Evolutionary conservation across 2,329 filamentous ascomycete species (phyloP), one percentile per base, ranked within the genome.

Genomic region (Colletotrichum gloeosporioides): DNA sequence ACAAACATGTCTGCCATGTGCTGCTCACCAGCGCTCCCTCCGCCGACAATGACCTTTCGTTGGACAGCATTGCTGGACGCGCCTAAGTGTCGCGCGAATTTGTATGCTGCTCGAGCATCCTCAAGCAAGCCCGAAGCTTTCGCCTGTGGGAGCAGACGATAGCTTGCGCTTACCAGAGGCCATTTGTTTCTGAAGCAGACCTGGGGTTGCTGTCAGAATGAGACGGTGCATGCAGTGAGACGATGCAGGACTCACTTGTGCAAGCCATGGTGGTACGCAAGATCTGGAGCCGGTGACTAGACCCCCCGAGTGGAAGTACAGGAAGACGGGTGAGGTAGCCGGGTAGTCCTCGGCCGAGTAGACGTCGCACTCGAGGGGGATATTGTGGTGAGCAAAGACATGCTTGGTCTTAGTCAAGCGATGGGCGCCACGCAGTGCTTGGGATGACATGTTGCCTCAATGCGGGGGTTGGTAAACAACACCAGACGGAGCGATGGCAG

Each of bases 281-380:
- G 79, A 80, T 12, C 82, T 80, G 15, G 80, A 80, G 67, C 83
- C 84, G n/a, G 79, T 80, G 15, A 82, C 79, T 8, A 85, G 80
- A 1, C 83, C 84, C 18, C 84, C 84, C 0, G 83, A 80, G 36
- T 86, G 84, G 73, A 86, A 86, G 78, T 83, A 86, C 22, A 86
- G 78, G 32, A 85, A 80, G n/a, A 83, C 81, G 6, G 83, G 82
- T 1, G 77, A 72, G 61, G 78, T 71, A 25, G 76, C 31, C 3
- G 80, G 77, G 31, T 80, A 81, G 76, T 80, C 78, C 7, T 67
- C 66, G 16, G 77, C 76, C 10, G 80, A 77, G 77, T 85, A 85
- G 39, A 86, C 77, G 78, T 85, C 84, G 78, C 84, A 85, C 68
- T 84, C 78, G 27, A 86, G 80, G 13, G 83, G 79, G 25, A 85